phyloP scores from a whole-genome alignment of 225 moss, liverwort and hornwort species.

The Straminergon stramineum region DNA sequence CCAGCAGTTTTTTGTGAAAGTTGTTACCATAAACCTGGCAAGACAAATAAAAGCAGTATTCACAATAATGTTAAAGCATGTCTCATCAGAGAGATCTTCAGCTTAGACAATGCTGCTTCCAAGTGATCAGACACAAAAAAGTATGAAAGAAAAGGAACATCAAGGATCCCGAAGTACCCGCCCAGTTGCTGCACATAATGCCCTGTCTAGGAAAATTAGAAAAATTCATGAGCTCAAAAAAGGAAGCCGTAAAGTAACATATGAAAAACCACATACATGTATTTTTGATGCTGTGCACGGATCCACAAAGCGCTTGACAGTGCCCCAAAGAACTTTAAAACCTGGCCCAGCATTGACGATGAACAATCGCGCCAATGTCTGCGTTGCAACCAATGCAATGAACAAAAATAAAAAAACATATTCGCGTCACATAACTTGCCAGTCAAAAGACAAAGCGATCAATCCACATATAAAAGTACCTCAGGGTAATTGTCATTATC shows the following conservation, averaged over 20 bases:
- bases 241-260: not conserved
- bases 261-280: slow-evolving; percentile 14
- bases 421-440: not conserved
- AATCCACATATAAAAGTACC: slow-evolving; percentile 16
- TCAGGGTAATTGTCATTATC: slow-evolving; percentile 66
- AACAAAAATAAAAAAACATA: not conserved
- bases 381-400: slow-evolving; percentile 9
- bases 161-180: not conserved
- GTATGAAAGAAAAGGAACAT: not conserved
- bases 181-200: not conserved
- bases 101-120: not conserved
- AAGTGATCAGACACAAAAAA: not conserved
- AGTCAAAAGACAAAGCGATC: not conserved
- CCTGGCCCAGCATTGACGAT: slow-evolving; percentile 64
- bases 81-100: not conserved
- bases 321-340: slow-evolving; percentile 47
- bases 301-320: slow-evolving; percentile 54
- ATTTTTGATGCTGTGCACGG: slow-evolving; percentile 45
- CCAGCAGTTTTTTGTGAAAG: slow-evolving; percentile 49
- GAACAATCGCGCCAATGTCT: slow-evolving; percentile 53
- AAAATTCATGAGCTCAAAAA: not conserved
- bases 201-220: not conserved
- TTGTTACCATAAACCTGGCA: slow-evolving; percentile 53
- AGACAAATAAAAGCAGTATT: not conserved
- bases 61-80: not conserved